Evolutionary conservation across 495 filamentous ascomycete genomes (phyloP).

Genomic region (Penicillium longicatenatum): DNA sequence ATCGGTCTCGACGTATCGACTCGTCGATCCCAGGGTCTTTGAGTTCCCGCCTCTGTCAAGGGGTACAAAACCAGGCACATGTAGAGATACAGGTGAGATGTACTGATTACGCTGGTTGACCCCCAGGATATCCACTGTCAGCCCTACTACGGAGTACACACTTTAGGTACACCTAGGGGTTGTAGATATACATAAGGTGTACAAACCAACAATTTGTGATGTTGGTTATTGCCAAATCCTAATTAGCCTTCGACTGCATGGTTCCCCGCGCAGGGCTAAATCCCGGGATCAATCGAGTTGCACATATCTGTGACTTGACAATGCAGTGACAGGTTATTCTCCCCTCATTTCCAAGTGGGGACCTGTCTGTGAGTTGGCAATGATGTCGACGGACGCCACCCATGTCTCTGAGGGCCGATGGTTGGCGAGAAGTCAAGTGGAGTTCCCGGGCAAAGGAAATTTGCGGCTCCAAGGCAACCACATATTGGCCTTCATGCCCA

Average conservation of each 20-base stretch:
- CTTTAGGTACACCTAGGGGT: background rate
- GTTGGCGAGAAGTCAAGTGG: constrained; percentile 16
- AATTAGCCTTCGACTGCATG: background rate
- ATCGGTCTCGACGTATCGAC: background rate
- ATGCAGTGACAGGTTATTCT: background rate
- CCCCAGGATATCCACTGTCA: background rate
- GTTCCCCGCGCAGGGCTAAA: background rate
- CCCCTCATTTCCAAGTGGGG: constrained; percentile 6
- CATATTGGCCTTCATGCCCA: constrained; percentile 1
- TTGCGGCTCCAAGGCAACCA: constrained; percentile 32
- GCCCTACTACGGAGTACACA: too few species aligned
- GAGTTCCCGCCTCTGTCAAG: background rate
- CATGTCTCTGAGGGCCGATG: constrained; percentile 1
- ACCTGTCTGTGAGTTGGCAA: constrained; percentile 20
- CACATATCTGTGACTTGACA: background rate
- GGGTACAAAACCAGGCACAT: background rate
- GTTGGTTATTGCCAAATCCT: background rate
- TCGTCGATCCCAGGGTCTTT: background rate
- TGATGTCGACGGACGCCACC: constrained; percentile 22
- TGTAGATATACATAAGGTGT: background rate
- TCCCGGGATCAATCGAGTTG: background rate
- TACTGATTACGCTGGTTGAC: too few species aligned
- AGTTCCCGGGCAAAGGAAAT: constrained; percentile 11
- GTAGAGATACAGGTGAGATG: too few species aligned
- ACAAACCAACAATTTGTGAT: background rate